Conservation (phyloP, 2,329 filamentous ascomycete species). For the Mariannaea elegans region DNA sequence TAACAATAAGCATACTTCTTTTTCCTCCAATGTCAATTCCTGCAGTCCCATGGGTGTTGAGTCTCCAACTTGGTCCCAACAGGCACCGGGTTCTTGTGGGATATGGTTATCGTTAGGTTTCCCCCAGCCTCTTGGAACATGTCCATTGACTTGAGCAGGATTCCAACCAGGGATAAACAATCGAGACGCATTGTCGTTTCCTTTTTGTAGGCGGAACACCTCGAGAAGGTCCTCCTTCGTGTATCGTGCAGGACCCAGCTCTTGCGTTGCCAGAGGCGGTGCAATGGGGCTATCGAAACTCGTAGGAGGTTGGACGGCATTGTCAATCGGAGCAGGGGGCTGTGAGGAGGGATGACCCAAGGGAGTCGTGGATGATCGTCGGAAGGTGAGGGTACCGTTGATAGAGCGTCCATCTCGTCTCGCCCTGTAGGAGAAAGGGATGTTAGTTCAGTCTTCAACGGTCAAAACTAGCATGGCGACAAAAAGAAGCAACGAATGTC, state of each 20-base stretch:
- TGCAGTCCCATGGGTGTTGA: conserved; percentile 76
- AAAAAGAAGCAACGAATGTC: neutral
- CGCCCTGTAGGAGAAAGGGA: conserved; percentile 55
- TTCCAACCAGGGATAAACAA: conserved; percentile 83
- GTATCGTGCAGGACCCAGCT: conserved; percentile 68
- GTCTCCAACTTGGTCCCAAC: conserved; percentile 82
- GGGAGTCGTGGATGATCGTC: conserved; percentile 69
- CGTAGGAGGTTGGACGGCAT: conserved; percentile 51
- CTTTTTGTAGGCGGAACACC: conserved; percentile 67
- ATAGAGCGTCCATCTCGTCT: conserved; percentile 65
- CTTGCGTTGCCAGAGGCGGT: conserved; percentile 40
- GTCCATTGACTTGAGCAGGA: conserved; percentile 74
- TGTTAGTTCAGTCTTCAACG: conserved; percentile 22
- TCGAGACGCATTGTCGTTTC: conserved; percentile 64
- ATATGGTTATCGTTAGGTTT: conserved; percentile 78
- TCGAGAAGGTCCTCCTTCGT: conserved; percentile 81
- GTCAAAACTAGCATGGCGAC: neutral
- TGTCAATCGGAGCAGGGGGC: conserved; percentile 47
- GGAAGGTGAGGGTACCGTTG: conserved; percentile 72
- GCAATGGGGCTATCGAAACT: conserved; percentile 47
- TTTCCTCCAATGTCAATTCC: conserved; percentile 72
- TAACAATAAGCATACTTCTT: conserved; percentile 57
- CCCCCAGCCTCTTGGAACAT: conserved; percentile 74
- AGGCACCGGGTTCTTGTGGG: conserved; percentile 86
- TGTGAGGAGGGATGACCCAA: conserved; percentile 52